Conservation (phyloP, 148 eudicot species). For the Vaccinium darrowii region DNA sequence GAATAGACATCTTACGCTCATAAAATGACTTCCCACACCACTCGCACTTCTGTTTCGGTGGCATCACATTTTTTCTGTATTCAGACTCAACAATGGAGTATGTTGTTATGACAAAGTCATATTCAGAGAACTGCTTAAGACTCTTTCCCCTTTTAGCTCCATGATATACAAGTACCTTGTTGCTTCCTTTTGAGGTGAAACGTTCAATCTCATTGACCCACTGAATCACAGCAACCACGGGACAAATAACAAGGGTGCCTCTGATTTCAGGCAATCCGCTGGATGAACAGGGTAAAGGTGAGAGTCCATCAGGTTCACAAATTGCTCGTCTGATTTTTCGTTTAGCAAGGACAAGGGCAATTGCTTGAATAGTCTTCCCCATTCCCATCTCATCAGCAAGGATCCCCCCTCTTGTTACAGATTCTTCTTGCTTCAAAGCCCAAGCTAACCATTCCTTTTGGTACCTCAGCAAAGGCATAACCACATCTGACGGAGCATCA, state of each 20-base stretch:
- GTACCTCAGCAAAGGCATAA: conserved; percentile 70
- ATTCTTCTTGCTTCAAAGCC: conserved; percentile 89
- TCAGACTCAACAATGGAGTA: conserved; percentile 83
- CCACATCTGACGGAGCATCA: conserved; percentile 64
- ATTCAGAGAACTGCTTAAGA: conserved; percentile 47
- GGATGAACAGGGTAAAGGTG: conserved; percentile 36
- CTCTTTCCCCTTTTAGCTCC: conserved; percentile 71
- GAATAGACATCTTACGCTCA: conserved; percentile 46
- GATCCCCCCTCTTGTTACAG: conserved; percentile 72
- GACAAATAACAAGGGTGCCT: conserved; percentile 89
- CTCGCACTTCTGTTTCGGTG: conserved; percentile 69
- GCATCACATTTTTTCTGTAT: conserved; percentile 72
- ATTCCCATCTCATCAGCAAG: conserved; percentile 99
- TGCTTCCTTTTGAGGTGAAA: conserved; percentile 75
- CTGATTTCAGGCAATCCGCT: conserved; percentile 45
- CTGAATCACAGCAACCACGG: conserved; percentile 71
- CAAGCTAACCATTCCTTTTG: conserved; percentile 98
- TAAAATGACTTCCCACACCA: conserved; percentile 72
- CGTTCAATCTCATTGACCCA: conserved; percentile 80
- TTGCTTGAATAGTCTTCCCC: conserved; percentile 95
- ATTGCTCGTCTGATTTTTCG: conserved; percentile 41
- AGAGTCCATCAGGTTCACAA: conserved; percentile 28
- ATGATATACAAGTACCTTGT: conserved; percentile 73
- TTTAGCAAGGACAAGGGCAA: conserved; percentile 92
- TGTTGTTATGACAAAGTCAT: conserved; percentile 88